Evolutionary conservation across 2,329 filamentous ascomycete species (phyloP), one percentile per base, ranked within the genome.

Genomic region (Pleurostoma richardsiae): DNA sequence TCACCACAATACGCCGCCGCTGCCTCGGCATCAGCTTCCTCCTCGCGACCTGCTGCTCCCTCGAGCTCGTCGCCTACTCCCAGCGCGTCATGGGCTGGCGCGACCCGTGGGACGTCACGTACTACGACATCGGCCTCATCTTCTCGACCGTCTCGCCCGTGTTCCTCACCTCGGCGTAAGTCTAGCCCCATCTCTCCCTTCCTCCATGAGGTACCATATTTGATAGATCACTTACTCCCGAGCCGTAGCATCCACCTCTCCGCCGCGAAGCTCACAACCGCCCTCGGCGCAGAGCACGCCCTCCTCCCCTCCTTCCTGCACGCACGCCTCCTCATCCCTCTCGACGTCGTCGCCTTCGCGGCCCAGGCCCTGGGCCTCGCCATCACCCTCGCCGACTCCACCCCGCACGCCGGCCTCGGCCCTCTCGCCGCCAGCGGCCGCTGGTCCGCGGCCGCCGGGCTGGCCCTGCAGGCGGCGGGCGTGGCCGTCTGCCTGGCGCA

Each of bases 281-380:
- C 54, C 6, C 43, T 66, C 27, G 62, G 63, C 8, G 47, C 50
- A 6, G 58, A 63, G 40, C 58, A 63, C 49, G 59, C 63, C 10
- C 47, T 57, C 33, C 53, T 66, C 39, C 41, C 49, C 3, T 49
- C 57, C 4, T 41, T 46, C 26, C 44, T 51, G 27, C 60, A 62
- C 46, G 40, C 54, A 40, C 48, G 47, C 5, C 42, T 62, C 28
- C 55, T 61, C n/a, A 56, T 60, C 4, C 56, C 54, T 29, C 46
- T 57, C 7, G 60, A 64, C 44, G 44, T 50, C 33, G 43, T 56
- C 36, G 53, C 56, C 30, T 54, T 63, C 7, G 28, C 54, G 29
- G 41, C 63, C 6, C 61, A 66, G 40, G 39, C 56, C 31, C 42
- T 53, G 30, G 63, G 61, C 19, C 53, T 64, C 26, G 51, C 52